These are phyloP conservation scores for Globisporangium carolinianum DNA, from an alignment of 352 stramenopile genomes.

Conservation along the genomic window DNA sequence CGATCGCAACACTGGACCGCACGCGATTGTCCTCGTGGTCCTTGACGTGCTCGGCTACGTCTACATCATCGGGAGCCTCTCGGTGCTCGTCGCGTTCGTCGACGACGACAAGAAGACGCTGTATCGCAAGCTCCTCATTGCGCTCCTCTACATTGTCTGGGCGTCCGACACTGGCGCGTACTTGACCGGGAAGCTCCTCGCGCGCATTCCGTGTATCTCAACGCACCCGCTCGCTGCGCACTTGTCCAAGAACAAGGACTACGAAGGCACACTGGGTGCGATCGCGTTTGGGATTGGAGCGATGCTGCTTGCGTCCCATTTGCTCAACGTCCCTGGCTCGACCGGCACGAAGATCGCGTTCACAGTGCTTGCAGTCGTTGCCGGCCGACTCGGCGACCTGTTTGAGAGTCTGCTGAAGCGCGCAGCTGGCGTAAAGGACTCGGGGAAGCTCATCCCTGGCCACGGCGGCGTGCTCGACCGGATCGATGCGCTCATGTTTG, in stretches of 20 bases:
- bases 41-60: slow-evolving; percentile 66
- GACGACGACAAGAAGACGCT: slow-evolving; percentile 44
- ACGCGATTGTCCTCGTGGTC: slow-evolving; percentile 33
- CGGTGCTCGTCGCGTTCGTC: slow-evolving; percentile 55
- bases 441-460: slow-evolving; percentile 92
- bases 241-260: slow-evolving; percentile 94
- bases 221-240: slow-evolving; percentile 84
- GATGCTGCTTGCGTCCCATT: slow-evolving; percentile 71
- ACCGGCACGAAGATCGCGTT: slow-evolving; percentile 80
- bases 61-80: slow-evolving; percentile 63
- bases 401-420: slow-evolving; percentile 95
- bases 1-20: slow-evolving; percentile 4
- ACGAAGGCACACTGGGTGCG: slow-evolving; percentile 92
- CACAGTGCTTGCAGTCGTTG: slow-evolving; percentile 86
- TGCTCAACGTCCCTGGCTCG: slow-evolving; percentile 74
- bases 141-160: slow-evolving; percentile 68
- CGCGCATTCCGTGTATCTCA: slow-evolving; percentile 75
- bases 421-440: slow-evolving; percentile 93
- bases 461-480: slow-evolving; percentile 94
- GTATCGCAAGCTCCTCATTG: slow-evolving; percentile 60
- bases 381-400: slow-evolving; percentile 92
- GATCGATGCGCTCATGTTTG: slow-evolving; percentile 94
- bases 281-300: slow-evolving; percentile 76
- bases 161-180: slow-evolving; percentile 91
- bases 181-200: slow-evolving; percentile 86